Base-by-base conservation (phyloP, 768 basidiomycete species). In the Coprinopsis strossmayeri region DNA sequence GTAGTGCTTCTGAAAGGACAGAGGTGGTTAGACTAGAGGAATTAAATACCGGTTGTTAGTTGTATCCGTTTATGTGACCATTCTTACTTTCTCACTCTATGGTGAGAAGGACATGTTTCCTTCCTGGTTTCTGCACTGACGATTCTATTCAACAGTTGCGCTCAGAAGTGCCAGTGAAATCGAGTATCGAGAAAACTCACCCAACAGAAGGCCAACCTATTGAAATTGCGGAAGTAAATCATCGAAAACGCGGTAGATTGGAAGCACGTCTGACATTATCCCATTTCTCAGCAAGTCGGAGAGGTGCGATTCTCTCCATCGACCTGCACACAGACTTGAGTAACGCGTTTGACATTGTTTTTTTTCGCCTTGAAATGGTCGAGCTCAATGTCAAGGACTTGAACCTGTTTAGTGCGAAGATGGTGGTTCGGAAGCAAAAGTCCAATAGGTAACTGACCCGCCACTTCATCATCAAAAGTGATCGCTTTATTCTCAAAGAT, bases 271-370 rank as follows among this genome's bases (percentile, higher is more conserved):
- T 68, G 55, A 96, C 93, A 67, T 97, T 97, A 60, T 97, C 94
- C 92, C 94, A 97, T 53, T 76, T 79, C 55, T 87, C 92, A 15
- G 94, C 93, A 5, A 96, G 73, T 30, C 79, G 72, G 18, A 91
- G 74, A 2, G 94, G 94, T 1, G 93, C 92, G 54, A 96, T 87
- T 23, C 81, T 77, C 53, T 88, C 85, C 84, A 91, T 86, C 0
- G 83, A 81, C 35, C 69, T 73, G 55, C 76, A 77, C 10, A 84
- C 78, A 26, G 72, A 67, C 61, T 76, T 81, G 11, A 81, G 56
- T 27, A 74, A 51, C 24, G 62, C 44, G 51, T 62, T 67, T 11
- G 69, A 57, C 64, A 71, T 71, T n/a, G n/a, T n/a, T n/a, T n/a
- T n/a, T n/a, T n/a, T n/a, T n/a, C n/a, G n/a, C n/a, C n/a, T n/a